Conservation (phyloP, 768 basidiomycete species). For the Xanthoconium purpureum region DNA sequence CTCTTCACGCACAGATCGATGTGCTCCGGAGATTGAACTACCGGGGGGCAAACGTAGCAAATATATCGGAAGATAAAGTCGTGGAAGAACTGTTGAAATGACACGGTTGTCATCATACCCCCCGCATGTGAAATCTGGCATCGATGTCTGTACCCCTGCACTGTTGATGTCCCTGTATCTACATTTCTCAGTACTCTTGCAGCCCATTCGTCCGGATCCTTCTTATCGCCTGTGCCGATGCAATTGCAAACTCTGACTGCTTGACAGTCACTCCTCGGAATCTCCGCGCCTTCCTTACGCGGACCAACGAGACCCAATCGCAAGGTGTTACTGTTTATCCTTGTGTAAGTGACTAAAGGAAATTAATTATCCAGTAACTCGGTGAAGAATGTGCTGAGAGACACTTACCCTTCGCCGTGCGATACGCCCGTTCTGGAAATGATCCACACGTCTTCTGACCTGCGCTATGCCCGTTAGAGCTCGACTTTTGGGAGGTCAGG, state of each 20-base stretch:
- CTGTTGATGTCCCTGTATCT: conserved; percentile 27
- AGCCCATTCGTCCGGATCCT: conserved; percentile 15
- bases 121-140: conserved; percentile 18
- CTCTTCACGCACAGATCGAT: conserved; percentile 58
- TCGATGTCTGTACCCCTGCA: conserved; percentile 25
- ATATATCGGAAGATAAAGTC: conserved; percentile 78
- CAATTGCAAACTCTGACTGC: not conserved
- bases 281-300: not conserved
- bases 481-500: not conserved
- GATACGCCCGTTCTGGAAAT: not conserved
- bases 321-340: not conserved
- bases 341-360: conserved; percentile 7
- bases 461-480: not conserved
- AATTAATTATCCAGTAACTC: not conserved
- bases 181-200: conserved; percentile 15
- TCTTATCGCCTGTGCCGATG: conserved; percentile 11
- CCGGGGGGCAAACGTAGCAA: conserved; percentile 74
- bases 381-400: not conserved
- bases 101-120: conserved; percentile 28
- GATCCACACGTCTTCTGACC: not conserved
- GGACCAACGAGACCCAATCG: conserved; percentile 6
- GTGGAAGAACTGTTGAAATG: conserved; percentile 82
- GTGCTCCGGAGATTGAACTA: conserved; percentile 87
- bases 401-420: not conserved
- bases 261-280: conserved; percentile 2